Conservation (phyloP, 176 grass and related monocot species). For the Carex scoparia region DNA sequence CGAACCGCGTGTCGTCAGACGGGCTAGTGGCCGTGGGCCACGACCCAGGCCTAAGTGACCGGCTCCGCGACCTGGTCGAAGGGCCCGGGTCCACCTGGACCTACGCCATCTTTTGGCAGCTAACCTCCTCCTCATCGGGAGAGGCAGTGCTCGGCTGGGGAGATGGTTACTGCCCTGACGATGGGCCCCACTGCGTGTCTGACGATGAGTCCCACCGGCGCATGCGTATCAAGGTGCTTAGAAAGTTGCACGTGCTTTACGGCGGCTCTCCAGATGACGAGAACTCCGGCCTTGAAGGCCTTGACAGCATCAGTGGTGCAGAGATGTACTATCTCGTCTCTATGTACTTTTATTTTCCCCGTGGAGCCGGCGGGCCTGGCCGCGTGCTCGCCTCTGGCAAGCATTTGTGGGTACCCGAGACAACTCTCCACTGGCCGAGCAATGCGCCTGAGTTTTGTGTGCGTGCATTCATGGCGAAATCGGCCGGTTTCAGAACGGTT, state of each 20-base stretch:
- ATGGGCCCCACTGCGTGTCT: background rate
- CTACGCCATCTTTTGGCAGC: slow-evolving; percentile 87
- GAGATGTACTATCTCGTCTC: slow-evolving; percentile 92
- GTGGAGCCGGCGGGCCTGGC: slow-evolving; percentile 53
- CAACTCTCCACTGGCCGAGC: background rate
- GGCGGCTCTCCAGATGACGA: slow-evolving; percentile 61
- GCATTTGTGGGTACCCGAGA: slow-evolving; percentile 54
- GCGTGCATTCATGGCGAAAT: slow-evolving; percentile 45
- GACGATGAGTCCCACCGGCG: slow-evolving; percentile 27
- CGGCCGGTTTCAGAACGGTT: slow-evolving; percentile 62
- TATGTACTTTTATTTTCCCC: slow-evolving; percentile 86
- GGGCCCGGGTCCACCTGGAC: slow-evolving; percentile 34
- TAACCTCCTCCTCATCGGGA: slow-evolving; percentile 34
- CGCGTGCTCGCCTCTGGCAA: slow-evolving; percentile 35
- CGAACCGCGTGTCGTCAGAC: slow-evolving; percentile 48
- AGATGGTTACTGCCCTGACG: slow-evolving; percentile 66
- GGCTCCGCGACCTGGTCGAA: slow-evolving; percentile 70
- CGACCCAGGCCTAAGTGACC: slow-evolving; percentile 37
- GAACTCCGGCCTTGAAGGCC: slow-evolving; percentile 48
- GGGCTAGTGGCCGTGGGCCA: slow-evolving; percentile 11
- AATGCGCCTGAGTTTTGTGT: slow-evolving; percentile 42
- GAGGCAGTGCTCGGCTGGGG: slow-evolving; percentile 61
- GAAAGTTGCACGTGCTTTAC: slow-evolving; percentile 56
- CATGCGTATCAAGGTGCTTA: slow-evolving; percentile 62
- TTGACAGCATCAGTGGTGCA: slow-evolving; percentile 56